Conservation (phyloP, 2,329 filamentous ascomycete genomes). For the Pseudogymnoascus sp. region DNA sequence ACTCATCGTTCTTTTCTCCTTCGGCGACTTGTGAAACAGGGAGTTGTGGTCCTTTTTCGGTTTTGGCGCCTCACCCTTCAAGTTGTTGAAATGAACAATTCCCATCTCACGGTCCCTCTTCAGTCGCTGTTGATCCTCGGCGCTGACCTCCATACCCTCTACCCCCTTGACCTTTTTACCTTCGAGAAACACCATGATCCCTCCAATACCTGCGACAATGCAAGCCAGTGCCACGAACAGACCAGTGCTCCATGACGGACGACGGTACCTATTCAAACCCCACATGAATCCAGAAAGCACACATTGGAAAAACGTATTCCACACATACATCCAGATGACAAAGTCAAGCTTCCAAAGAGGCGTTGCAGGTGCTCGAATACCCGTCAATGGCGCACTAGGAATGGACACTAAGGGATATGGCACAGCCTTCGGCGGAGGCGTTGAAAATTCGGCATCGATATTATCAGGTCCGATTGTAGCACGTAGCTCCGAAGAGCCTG, state of each 20-base stretch:
- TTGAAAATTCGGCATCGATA: slow-evolving; percentile 34
- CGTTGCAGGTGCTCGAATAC: slow-evolving; percentile 61
- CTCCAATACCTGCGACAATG: slow-evolving; percentile 59
- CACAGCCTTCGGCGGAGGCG: slow-evolving; percentile 40
- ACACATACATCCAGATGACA: slow-evolving; percentile 69
- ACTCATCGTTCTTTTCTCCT: background rate
- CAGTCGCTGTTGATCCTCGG: slow-evolving; percentile 46
- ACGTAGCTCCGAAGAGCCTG: slow-evolving; percentile 55
- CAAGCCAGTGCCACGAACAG: slow-evolving; percentile 71
- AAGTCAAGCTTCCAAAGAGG: slow-evolving; percentile 70
- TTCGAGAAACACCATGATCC: slow-evolving; percentile 63
- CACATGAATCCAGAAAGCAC: slow-evolving; percentile 76
- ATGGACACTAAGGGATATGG: slow-evolving; percentile 59
- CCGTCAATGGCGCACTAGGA: slow-evolving; percentile 63
- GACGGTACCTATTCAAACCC: slow-evolving; percentile 63
- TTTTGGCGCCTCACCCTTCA: slow-evolving; percentile 45
- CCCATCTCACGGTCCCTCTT: slow-evolving; percentile 47
- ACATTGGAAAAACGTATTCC: slow-evolving; percentile 72
- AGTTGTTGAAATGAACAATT: slow-evolving; percentile 52
- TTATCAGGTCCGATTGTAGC: slow-evolving; percentile 46
- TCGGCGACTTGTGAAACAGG: slow-evolving; percentile 16
- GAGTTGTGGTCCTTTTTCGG: slow-evolving; percentile 28
- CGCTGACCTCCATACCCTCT: slow-evolving; percentile 61
- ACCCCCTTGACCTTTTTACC: slow-evolving; percentile 64
- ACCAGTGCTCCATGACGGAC: slow-evolving; percentile 76